Evolutionary conservation across 2,329 filamentous ascomycete genomes (phyloP).

Genomic region (Coniochaeta sp.): DNA sequence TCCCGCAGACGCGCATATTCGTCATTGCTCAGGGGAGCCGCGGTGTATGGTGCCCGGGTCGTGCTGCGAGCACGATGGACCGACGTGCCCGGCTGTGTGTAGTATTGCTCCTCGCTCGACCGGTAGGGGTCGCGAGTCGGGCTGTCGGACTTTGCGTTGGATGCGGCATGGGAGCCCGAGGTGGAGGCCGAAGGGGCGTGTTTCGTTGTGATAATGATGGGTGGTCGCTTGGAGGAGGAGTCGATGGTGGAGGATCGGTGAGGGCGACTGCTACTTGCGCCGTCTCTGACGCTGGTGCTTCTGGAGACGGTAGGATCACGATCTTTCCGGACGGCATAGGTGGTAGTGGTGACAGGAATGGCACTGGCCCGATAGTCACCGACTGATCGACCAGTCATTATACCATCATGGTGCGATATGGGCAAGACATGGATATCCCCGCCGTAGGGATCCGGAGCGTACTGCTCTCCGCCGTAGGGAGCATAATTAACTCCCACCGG

Average conservation of each 20-base stretch:
- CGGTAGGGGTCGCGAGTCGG: constrained; percentile 45
- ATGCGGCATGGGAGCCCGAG: constrained; percentile 26
- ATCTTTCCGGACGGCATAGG: constrained; percentile 50
- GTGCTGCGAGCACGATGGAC: constrained; percentile 40
- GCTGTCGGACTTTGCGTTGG: constrained; percentile 30
- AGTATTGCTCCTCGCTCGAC: constrained; percentile 45
- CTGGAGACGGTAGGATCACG: constrained; percentile 28
- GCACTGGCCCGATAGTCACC: constrained; percentile 24
- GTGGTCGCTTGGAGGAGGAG: constrained; percentile 34
- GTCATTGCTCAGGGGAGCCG: constrained; percentile 38
- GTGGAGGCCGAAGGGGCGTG: constrained; percentile 18
- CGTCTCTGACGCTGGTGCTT: constrained; percentile 39
- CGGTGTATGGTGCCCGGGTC: constrained; percentile 33
- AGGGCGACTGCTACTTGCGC: constrained; percentile 29
- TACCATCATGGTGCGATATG: constrained; percentile 23
- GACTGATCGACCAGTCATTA: constrained; percentile 15
- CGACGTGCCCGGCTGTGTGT: constrained; percentile 51
- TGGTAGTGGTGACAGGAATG: constrained; percentile 40
- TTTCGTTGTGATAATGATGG: constrained; percentile 51
- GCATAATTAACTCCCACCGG: constrained; percentile 38
- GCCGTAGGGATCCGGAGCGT: constrained; percentile 28
- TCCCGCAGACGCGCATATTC: constrained; percentile 44
- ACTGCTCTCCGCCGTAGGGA: constrained; percentile 39
- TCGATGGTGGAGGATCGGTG: constrained; percentile 48
- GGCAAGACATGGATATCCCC: constrained; percentile 49